phyloP scores from a whole-genome alignment of 176 grass and related monocot species.

The Pontederia paniculata region DNA sequence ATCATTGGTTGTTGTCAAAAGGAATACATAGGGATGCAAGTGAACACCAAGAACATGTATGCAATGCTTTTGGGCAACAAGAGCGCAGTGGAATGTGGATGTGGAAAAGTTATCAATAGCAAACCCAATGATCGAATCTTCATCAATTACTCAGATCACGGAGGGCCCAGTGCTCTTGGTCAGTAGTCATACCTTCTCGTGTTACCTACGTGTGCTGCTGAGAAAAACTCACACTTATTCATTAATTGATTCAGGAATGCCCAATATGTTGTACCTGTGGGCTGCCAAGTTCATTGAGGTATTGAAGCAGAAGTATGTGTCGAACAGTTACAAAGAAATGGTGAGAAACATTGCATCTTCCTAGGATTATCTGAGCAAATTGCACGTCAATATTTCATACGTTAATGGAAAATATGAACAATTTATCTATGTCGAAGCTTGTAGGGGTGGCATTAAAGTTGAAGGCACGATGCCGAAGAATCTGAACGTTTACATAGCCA shows the following conservation, averaged over 20 bases:
- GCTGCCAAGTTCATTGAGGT: constrained; percentile 61
- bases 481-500: constrained; percentile 78
- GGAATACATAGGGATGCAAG: constrained; percentile 75
- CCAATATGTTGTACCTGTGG: constrained; percentile 81
- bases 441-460: constrained; percentile 82
- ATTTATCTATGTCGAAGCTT: constrained; percentile 97
- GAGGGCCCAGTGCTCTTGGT: constrained; percentile 85
- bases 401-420: constrained; percentile 1
- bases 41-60: constrained; percentile 68
- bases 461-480: constrained; percentile 61
- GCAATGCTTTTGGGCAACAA: constrained; percentile 84
- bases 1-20: not conserved
- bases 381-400: no score
- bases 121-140: constrained; percentile 88
- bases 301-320: constrained; percentile 73
- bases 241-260: constrained; percentile 45
- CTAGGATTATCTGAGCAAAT: no score
- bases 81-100: constrained; percentile 64
- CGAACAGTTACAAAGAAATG: constrained; percentile 84
- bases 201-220: no score
- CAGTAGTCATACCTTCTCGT: constrained; percentile 15
- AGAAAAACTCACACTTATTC: no score
- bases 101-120: constrained; percentile 80
- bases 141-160: constrained; percentile 84
- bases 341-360: constrained; percentile 14